Conservation (phyloP, 345 rosid genomes). For the Durio zibethinus region DNA sequence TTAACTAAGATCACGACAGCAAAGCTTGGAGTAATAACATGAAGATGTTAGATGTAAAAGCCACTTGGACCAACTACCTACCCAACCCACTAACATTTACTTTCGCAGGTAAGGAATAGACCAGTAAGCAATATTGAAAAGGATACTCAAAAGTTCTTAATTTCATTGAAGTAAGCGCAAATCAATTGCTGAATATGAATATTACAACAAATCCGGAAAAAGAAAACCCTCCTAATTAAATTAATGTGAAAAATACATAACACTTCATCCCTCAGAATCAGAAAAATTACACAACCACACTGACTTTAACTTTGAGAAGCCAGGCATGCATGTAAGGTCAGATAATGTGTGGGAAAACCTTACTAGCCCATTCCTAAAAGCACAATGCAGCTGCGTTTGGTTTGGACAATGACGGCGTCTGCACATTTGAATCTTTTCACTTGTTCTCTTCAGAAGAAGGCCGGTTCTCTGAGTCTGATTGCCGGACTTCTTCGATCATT, state of each 20-base stretch:
- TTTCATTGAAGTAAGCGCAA: neutral
- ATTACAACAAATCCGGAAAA: constrained; percentile 2
- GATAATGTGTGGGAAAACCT: neutral
- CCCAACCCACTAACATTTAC: neutral
- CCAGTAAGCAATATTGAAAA: neutral
- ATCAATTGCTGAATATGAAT: constrained; percentile 7
- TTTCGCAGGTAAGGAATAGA: neutral
- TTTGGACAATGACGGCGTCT: constrained; percentile 57
- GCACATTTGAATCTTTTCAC: constrained; percentile 70
- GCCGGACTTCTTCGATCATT: constrained; percentile 55
- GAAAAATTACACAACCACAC: constrained; percentile 2
- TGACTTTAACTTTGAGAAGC: neutral
- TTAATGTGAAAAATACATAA: neutral
- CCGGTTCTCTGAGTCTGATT: constrained; percentile 73
- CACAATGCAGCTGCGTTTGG: neutral
- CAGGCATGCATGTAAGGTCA: neutral
- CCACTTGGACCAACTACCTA: neutral
- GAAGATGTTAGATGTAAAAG: too few species aligned
- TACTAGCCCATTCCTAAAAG: neutral
- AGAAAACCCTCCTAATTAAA: neutral
- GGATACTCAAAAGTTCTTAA: neutral
- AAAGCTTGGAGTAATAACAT: too few species aligned
- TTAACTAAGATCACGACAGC: too few species aligned
- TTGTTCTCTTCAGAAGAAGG: constrained; percentile 80
- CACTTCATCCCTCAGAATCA: neutral